These are phyloP conservation scores for Candida sp. DNA, from an alignment of 1,139 yeast genomes.

Conservation along the genomic window DNA sequence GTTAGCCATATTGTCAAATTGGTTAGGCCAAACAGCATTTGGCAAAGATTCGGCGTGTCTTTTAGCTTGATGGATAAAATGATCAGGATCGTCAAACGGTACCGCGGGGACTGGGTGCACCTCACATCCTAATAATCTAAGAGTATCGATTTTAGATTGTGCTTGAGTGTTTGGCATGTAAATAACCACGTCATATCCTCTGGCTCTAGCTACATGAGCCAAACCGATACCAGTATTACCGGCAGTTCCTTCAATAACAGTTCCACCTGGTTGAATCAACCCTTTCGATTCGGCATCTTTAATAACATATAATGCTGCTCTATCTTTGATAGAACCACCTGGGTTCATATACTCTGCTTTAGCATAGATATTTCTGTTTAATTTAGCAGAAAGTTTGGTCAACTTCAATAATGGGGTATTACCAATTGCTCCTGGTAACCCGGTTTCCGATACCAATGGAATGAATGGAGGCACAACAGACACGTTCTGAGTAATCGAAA, in stretches of 20 bases:
- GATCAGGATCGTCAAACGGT: slow-evolving; percentile 74
- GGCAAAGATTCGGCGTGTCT: slow-evolving; percentile 72
- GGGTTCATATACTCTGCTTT: slow-evolving; percentile 95
- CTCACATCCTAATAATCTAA: slow-evolving; percentile 76
- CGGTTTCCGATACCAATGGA: slow-evolving; percentile 59
- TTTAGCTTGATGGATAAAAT: slow-evolving; percentile 81
- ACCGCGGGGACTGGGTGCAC: slow-evolving; percentile 91
- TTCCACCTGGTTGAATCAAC: slow-evolving; percentile 62
- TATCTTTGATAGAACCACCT: slow-evolving; percentile 90
- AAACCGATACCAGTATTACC: slow-evolving; percentile 87
- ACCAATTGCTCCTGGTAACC: slow-evolving; percentile 78
- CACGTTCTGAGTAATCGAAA: slow-evolving; percentile 18
- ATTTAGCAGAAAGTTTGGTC: slow-evolving; percentile 54
- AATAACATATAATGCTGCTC: slow-evolving; percentile 80
- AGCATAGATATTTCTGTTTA: slow-evolving; percentile 78
- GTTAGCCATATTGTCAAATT: slow-evolving; percentile 83
- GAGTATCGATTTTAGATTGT: slow-evolving; percentile 69
- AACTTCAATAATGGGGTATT: slow-evolving; percentile 79
- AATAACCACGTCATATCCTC: slow-evolving; percentile 80
- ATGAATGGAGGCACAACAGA: slow-evolving; percentile 43
- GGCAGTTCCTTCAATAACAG: slow-evolving; percentile 48
- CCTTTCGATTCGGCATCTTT: slow-evolving; percentile 80
- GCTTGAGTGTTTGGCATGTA: slow-evolving; percentile 92
- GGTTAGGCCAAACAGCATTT: slow-evolving; percentile 91
- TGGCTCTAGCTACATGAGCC: slow-evolving; percentile 82